Evolutionary conservation across 1,284 basidiomycete species (phyloP).

Genomic region (Limonomyces culmigenus): DNA sequence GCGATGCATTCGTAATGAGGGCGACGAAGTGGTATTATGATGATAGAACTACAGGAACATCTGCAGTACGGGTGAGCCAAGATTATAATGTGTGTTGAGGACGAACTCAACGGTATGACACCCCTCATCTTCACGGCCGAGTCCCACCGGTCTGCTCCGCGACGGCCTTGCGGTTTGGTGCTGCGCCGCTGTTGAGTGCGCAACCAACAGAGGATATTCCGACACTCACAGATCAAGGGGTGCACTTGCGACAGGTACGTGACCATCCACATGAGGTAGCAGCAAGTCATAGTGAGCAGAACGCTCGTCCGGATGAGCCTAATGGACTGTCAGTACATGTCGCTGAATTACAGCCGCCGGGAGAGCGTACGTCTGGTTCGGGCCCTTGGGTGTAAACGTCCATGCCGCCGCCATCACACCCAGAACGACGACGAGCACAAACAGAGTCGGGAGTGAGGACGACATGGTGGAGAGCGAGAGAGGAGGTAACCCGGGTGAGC

Average conservation of each 20-base stretch:
- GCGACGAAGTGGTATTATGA: too few relatives aligned
- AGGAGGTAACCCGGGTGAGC: too few relatives aligned
- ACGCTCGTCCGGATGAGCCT: constrained; percentile 72
- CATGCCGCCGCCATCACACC: constrained; percentile 52
- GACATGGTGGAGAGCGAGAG: constrained; percentile 14
- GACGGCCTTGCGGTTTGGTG: constrained; percentile 12
- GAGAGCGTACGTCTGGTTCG: constrained; percentile 67
- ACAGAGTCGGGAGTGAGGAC: constrained; percentile 18
- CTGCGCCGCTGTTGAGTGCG: not conserved
- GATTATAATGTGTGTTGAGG: not conserved
- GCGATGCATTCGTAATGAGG: too few relatives aligned
- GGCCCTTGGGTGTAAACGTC: constrained; percentile 66
- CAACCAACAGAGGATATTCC: not conserved
- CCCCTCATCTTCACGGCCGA: not conserved
- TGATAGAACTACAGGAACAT: not conserved
- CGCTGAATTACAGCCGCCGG: not conserved
- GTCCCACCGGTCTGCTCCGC: constrained; percentile 8
- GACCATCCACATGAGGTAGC: constrained; percentile 90
- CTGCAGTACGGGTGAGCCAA: not conserved
- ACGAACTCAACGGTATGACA: not conserved
- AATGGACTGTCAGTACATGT: constrained; percentile 5
- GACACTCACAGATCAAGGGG: constrained; percentile 62
- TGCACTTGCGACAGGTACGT: constrained; percentile 86
- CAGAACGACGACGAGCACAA: constrained; percentile 32
- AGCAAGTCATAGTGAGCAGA: constrained; percentile 61